Base-by-base conservation (phyloP, 768 basidiomycete species). In the Pleurotus pulmonarius region DNA sequence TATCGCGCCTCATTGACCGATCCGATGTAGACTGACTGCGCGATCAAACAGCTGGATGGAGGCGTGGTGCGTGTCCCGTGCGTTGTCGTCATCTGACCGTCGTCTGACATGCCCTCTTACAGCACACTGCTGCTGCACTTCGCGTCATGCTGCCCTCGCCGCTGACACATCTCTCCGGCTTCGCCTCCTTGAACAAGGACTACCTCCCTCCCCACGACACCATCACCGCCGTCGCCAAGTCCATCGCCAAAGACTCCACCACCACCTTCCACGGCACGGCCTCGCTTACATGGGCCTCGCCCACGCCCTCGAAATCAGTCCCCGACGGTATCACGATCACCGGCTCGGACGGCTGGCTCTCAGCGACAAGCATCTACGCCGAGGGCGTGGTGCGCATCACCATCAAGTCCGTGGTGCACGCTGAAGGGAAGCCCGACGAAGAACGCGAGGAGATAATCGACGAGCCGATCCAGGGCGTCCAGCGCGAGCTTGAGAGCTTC, bases 171-270 rank as follows among this genome's bases (percentile, higher is more conserved):
- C 70, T 95, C 18, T 80, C 86, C 20, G 84, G 81, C 2, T 81
- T 83, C 64, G 79, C 88, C 8, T 82, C 86, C 3, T 76, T 92
- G 37, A 87, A 86, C 69, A 81, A 85, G 60, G 77, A 84, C 12
- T 84, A 85, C 67, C 82, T 94, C 38, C 75, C 80, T 2, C 93
- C 92, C 0, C 83, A 86, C 62, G 93, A 95, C 73, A 93, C 91
- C 7, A 80, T 96, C 62, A 76, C 83, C 60, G 74, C 81, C 18
- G 65, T 83, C 58, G 70, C 80, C 57, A 74, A 76, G 58, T 34
- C 29, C 8, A 34, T 34, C 29, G 79, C 81, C 29, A 82, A 79
- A 18, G 70, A 77, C 40, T 11, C 29, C 29, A 34, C 29, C 29
- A 34, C 29, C 8, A 52, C 73, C 40, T 73, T 76, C 51, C 82